These are phyloP conservation scores for Cotoneaster glaucophyllus DNA, from an alignment of 306 rosid species.

Conservation along the genomic window DNA sequence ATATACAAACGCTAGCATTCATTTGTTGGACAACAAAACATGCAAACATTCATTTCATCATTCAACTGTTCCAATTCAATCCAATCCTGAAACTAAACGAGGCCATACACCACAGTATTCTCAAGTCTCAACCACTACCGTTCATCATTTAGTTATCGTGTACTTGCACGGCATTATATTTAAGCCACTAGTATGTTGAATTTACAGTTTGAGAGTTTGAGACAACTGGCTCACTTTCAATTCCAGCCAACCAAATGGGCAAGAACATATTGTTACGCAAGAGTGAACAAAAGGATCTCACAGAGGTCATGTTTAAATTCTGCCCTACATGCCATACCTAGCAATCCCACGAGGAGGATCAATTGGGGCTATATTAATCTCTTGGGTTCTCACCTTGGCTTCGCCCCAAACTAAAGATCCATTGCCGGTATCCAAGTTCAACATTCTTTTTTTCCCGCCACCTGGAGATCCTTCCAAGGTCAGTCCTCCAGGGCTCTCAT, in stretches of 20 bases:
- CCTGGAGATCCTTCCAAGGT: slow-evolving; percentile 63
- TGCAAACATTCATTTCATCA: not conserved
- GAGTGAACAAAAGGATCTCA: slow-evolving; percentile 23
- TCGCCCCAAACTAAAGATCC: slow-evolving; percentile 70
- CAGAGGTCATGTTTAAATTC: slow-evolving; percentile 20
- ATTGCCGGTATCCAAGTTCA: slow-evolving; percentile 50
- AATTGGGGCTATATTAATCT: slow-evolving; percentile 51
- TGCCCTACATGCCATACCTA: slow-evolving; percentile 61
- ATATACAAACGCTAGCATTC: not conserved
- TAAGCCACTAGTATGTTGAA: slow-evolving; percentile 27
- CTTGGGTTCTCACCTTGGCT: slow-evolving; percentile 68
- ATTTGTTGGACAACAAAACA: not conserved
- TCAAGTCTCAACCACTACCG: not conserved
- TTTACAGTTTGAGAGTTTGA: slow-evolving; percentile 48
- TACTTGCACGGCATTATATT: not conserved
- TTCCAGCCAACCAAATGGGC: slow-evolving; percentile 31
- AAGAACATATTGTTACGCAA: slow-evolving; percentile 18
- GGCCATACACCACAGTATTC: too few relatives aligned
- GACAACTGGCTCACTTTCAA: slow-evolving; percentile 27
- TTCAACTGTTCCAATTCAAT: not conserved
- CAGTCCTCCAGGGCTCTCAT: slow-evolving; percentile 74
- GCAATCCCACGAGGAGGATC: slow-evolving; percentile 51
- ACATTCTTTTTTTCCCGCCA: slow-evolving; percentile 51
- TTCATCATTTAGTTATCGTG: not conserved
- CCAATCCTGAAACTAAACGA: too few relatives aligned